Conservation (phyloP, 2,329 filamentous ascomycete genomes). For the Sporothrix mexicana region DNA sequence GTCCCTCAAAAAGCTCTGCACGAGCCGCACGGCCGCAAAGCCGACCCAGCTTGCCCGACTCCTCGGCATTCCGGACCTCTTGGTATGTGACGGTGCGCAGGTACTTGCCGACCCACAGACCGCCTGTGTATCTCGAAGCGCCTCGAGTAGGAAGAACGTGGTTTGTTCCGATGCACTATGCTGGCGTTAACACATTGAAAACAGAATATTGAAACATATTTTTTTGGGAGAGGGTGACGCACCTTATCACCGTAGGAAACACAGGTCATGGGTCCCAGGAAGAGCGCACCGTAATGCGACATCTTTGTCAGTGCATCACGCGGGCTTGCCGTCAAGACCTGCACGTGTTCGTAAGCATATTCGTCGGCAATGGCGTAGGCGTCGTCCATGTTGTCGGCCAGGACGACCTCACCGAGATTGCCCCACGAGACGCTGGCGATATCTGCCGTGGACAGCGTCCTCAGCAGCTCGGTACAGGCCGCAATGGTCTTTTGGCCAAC, state of each 20-base stretch:
- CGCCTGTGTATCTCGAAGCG: constrained; percentile 57
- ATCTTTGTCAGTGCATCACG: constrained; percentile 57
- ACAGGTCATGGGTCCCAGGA: constrained; percentile 59
- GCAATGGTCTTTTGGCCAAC: constrained; percentile 49
- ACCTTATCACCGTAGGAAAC: constrained; percentile 60
- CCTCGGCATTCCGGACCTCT: constrained; percentile 51
- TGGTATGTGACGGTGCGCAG: constrained; percentile 59
- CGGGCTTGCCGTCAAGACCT: constrained; percentile 55
- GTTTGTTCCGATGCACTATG: constrained; percentile 56
- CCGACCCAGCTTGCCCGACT: constrained; percentile 54
- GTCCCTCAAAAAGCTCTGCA: constrained; percentile 59
- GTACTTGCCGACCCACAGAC: constrained; percentile 61
- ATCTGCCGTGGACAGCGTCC: constrained; percentile 50
- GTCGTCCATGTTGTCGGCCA: constrained; percentile 52
- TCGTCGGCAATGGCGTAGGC: constrained; percentile 53
- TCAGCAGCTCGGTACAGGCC: constrained; percentile 48
- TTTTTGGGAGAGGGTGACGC: not conserved
- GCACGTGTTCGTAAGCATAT: constrained; percentile 58
- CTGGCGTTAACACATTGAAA: not conserved
- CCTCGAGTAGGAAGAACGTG: constrained; percentile 58
- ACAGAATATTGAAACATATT: not conserved
- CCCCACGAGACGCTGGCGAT: constrained; percentile 54
- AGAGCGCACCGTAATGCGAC: constrained; percentile 57
- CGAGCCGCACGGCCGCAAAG: constrained; percentile 57
- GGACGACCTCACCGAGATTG: constrained; percentile 53